Evolutionary conservation across 2,329 filamentous ascomycete genomes (phyloP), one percentile per base, ranked within the genome.

Genomic region (Aspergillus ruber): DNA sequence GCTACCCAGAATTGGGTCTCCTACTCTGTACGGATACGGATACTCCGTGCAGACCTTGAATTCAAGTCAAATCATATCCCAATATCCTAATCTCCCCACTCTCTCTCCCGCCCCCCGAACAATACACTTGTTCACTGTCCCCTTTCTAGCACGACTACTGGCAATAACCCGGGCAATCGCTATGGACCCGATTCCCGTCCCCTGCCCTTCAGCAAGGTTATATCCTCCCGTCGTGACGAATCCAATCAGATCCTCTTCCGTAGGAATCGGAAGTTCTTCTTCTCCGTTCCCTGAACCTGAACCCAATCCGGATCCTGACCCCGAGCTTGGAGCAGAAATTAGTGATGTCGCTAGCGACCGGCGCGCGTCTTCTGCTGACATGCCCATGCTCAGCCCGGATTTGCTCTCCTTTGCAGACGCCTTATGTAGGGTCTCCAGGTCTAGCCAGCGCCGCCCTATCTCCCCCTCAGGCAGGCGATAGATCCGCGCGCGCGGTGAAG

Each of bases 211-310:
- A 2, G 81, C 80, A 2, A 97, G 77, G 59, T 85, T 90, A 64
- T 85, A 95, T 44, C 87, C 85, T 0, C 91, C 93, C 1, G 85
- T 86, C 2, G 90, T 96, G 20, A 96, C 84, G 64, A 95, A 98
- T 0, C 93, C 93, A 44, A 97, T 80, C 10, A 97, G 74, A 63
- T 96, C 87, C 18, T 79, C 75, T 52, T 83, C 82, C 8, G 76
- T 75, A 0, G 91, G 91, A n/a, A 90, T 82, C 0, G 82, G 67
- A 4, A 72, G 62, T 62, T 68, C 44, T 56, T 62, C 47, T 63
- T 64, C 50, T 67, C 33, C 25, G 25, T 39, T 8, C 17, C 18
- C 15, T 20, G 10, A 39, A 17, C 9, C 2, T 38, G 35, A 10
- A 12, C 36, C 10, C 3, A 10, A 12, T 29, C 25, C 9, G 9